Percentiles rank a stretch among this genome's conserved stretches.
These are phyloP conservation scores for Hippophae tibetana DNA, from an alignment of 306 rosid genomes.

Conservation along the genomic window DNA sequence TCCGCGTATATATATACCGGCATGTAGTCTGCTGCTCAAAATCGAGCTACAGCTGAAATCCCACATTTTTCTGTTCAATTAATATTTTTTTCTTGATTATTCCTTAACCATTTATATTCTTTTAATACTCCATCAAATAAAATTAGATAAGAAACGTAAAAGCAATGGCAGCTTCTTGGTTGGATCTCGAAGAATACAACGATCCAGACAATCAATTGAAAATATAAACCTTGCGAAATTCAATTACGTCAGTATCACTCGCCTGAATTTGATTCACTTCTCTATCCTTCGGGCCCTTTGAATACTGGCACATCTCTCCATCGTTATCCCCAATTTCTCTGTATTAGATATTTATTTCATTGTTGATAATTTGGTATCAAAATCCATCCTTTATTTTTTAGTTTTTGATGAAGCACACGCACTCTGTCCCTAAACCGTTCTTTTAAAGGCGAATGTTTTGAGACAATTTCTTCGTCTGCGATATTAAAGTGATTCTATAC, in stretches of 20 bases:
- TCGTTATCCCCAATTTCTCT: neutral
- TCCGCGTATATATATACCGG: too few relatives aligned
- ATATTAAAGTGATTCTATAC: constrained; percentile 13
- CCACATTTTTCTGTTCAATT: too few relatives aligned
- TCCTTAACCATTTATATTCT: rapidly evolving
- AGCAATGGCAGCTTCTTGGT: constrained; percentile 80
- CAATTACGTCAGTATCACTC: constrained; percentile 50
- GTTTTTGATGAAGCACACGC: constrained; percentile 46
- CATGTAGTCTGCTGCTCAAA: too few relatives aligned
- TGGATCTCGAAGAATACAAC: constrained; percentile 13
- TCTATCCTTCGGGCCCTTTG: constrained; percentile 64
- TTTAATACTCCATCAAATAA: too few relatives aligned
- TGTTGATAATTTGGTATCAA: neutral
- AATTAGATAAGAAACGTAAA: neutral
- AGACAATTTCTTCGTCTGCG: constrained; percentile 94
- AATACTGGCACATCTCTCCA: constrained; percentile 32
- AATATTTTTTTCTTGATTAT: neutral
- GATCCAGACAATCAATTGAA: constrained; percentile 26
- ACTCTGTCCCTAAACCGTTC: constrained; percentile 68
- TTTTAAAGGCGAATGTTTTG: constrained; percentile 36
- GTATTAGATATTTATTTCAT: neutral
- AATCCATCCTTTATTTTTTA: neutral
- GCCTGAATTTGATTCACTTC: constrained; percentile 40
- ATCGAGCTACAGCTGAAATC: too few relatives aligned
- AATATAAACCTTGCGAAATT: constrained; percentile 48